These are phyloP conservation scores for Yamadazyma atmosphaerica DNA, from an alignment of 1,139 yeast species.

Conservation along the genomic window DNA sequence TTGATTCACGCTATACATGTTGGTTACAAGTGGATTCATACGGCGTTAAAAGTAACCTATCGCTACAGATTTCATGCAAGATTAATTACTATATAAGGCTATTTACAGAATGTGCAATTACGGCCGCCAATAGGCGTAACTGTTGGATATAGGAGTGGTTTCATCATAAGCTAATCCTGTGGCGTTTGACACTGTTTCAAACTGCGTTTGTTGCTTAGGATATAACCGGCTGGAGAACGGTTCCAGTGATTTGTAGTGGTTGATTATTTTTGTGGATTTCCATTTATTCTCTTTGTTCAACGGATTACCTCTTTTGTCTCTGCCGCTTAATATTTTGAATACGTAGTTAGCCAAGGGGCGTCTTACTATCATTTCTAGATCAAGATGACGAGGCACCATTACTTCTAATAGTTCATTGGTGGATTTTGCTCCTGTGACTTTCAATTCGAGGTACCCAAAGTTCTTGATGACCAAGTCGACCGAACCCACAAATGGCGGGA, in stretches of 20 bases:
- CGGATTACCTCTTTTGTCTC: constrained; percentile 38
- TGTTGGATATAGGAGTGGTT: too few species aligned
- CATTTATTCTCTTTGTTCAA: constrained; percentile 32
- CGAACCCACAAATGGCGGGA: constrained; percentile 71
- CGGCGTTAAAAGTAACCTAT: too few species aligned
- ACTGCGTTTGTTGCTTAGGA: too few species aligned
- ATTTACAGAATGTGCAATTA: too few species aligned
- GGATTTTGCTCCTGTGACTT: constrained; percentile 55
- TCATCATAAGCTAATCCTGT: too few species aligned
- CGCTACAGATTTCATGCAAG: too few species aligned
- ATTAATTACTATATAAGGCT: too few species aligned
- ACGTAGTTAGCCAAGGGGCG: constrained; percentile 39
- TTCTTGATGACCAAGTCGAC: constrained; percentile 70
- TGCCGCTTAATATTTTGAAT: constrained; percentile 34
- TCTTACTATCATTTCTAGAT: constrained; percentile 27
- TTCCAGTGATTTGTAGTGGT: constrained; percentile 23
- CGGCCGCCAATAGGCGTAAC: too few species aligned
- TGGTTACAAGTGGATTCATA: too few species aligned
- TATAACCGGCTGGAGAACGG: constrained; percentile 29
- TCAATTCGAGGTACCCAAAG: constrained; percentile 64
- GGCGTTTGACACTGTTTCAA: too few species aligned
- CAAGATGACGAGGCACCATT: constrained; percentile 32
- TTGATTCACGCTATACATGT: too few species aligned
- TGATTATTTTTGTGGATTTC: constrained; percentile 24
- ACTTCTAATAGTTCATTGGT: constrained; percentile 32